A percentile compares a stretch with the other conserved stretches of the same genome.
These are phyloP conservation scores for Isoetes taiwanensis DNA, from an alignment of 75 land plant species.

Conservation along the genomic window DNA sequence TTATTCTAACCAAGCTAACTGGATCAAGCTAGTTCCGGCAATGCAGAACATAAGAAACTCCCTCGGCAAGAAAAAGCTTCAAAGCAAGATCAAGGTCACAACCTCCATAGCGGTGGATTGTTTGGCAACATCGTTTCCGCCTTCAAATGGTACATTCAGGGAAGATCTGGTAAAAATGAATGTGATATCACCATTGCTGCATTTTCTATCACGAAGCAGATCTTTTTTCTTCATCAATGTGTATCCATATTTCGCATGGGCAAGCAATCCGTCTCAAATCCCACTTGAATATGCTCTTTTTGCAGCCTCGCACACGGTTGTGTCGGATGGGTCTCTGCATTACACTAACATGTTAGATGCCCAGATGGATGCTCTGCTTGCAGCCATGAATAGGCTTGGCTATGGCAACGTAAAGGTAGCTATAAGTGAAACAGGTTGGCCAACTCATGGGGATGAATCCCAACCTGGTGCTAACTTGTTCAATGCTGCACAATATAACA, in stretches of 20 bases:
- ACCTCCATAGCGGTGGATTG: slow-evolving; percentile 69
- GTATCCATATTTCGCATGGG: slow-evolving; percentile 65
- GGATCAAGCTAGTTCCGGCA: slow-evolving; percentile 56
- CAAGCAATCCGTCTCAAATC: slow-evolving; percentile 23
- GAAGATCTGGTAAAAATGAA: slow-evolving; percentile 29
- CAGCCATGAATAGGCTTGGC: slow-evolving; percentile 38
- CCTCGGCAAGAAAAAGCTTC: slow-evolving; percentile 17
- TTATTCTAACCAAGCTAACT: slow-evolving; percentile 27
- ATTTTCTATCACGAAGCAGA: slow-evolving; percentile 40
- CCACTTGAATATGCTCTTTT: slow-evolving; percentile 54
- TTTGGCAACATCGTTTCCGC: slow-evolving; percentile 50
- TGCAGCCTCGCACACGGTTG: slow-evolving; percentile 30
- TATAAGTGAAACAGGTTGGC: slow-evolving; percentile 89
- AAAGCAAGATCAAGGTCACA: slow-evolving; percentile 43
- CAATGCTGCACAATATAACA: slow-evolving; percentile 75
- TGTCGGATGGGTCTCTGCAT: slow-evolving; percentile 16
- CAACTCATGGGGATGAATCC: slow-evolving; percentile 53
- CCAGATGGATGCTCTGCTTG: slow-evolving; percentile 49
- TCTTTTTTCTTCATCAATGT: slow-evolving; percentile 60
- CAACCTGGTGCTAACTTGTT: slow-evolving; percentile 48
- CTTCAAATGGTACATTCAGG: slow-evolving; percentile 55
- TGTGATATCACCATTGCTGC: no score
- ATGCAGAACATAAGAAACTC: slow-evolving; percentile 40
- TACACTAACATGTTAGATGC: slow-evolving; percentile 65
- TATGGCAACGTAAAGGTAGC: slow-evolving; percentile 23